These are phyloP conservation scores for Yamadazyma jaroonii DNA, from an alignment of 1,139 yeast genomes.

Conservation along the genomic window DNA sequence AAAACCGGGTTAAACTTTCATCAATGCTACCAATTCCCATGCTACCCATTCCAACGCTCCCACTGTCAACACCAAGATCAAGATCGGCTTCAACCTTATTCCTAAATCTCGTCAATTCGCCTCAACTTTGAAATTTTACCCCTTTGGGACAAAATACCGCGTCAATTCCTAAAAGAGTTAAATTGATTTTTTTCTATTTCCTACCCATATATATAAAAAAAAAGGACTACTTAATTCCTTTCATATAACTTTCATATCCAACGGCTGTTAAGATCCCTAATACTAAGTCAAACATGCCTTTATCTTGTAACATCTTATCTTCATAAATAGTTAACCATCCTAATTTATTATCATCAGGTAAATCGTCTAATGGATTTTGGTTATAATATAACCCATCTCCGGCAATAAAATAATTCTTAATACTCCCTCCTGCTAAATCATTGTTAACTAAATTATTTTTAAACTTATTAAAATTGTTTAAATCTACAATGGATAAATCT, in stretches of 20 bases:
- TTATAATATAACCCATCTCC: slow-evolving; percentile 55
- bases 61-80: no score
- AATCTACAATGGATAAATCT: slow-evolving; percentile 4
- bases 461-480: slow-evolving; percentile 10
- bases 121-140: background rate
- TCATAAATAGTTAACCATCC: slow-evolving; percentile 68
- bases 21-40: no score
- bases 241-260: slow-evolving; percentile 37
- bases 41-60: no score
- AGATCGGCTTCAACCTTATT: no score
- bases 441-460: slow-evolving; percentile 14
- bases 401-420: slow-evolving; percentile 39
- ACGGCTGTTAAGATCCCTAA: slow-evolving; percentile 54
- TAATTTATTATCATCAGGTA: slow-evolving; percentile 55
- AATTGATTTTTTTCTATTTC: background rate
- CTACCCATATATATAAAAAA: no score
- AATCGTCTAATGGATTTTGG: slow-evolving; percentile 52
- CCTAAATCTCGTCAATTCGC: background rate
- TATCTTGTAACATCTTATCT: slow-evolving; percentile 28
- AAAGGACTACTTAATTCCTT: background rate
- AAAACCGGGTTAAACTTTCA: no score
- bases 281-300: slow-evolving; percentile 54
- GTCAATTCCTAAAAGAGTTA: slow-evolving; percentile 1
- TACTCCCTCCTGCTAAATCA: slow-evolving; percentile 30
- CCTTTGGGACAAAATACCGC: background rate